These are phyloP conservation scores for Helotiales sp. DNA, from an alignment of 2,329 filamentous ascomycete genomes.

Conservation along the genomic window DNA sequence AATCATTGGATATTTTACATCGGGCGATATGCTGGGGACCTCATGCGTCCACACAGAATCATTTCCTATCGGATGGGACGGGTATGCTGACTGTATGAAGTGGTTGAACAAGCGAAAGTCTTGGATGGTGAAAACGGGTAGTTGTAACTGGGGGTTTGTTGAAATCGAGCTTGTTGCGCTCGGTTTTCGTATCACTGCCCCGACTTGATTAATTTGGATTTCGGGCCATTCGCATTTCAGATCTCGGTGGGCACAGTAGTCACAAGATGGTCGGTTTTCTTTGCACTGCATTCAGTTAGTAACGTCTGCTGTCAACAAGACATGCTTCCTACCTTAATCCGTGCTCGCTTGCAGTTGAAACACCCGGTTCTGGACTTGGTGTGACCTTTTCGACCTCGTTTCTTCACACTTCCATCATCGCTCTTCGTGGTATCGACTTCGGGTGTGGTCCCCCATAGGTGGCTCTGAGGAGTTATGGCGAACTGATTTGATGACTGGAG, in stretches of 20 bases:
- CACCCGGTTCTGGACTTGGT: conserved; percentile 70
- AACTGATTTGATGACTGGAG: background rate
- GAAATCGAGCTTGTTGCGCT: background rate
- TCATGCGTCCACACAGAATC: conserved; percentile 71
- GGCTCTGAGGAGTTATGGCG: background rate
- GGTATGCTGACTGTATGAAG: conserved; percentile 65
- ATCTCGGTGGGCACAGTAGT: conserved; percentile 66
- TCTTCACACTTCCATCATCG: conserved; percentile 11
- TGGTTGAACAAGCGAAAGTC: conserved; percentile 74
- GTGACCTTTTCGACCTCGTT: conserved; percentile 52
- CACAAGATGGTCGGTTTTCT: conserved; percentile 65
- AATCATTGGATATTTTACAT: conserved; percentile 49
- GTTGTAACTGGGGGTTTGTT: conserved; percentile 44
- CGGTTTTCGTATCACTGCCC: conserved; percentile 27
- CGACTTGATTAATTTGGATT: conserved; percentile 55
- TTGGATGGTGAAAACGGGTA: conserved; percentile 61
- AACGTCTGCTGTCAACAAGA: background rate
- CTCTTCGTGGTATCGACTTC: background rate
- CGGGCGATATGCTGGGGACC: conserved; percentile 69
- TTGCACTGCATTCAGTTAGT: conserved; percentile 57
- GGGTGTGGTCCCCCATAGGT: background rate
- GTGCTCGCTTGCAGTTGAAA: conserved; percentile 69
- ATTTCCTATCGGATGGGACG: conserved; percentile 67
- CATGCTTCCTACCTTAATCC: conserved; percentile 60
- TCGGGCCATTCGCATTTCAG: conserved; percentile 67